Conservation (phyloP, 1,139 yeast species). For the Geotrichum citri-aurantii region DNA sequence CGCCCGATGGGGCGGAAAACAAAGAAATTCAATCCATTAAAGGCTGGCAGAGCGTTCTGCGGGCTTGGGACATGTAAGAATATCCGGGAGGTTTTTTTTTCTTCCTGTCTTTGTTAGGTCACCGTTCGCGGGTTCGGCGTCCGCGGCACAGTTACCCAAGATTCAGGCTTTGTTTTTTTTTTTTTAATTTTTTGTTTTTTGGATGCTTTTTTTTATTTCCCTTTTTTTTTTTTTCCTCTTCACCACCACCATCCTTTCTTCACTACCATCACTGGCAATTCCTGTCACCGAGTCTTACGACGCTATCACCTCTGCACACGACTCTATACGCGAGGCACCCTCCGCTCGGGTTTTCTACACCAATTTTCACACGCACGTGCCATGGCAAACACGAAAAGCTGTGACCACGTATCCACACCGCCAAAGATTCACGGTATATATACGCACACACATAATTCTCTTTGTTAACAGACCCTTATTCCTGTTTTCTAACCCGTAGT, state of each 20-base stretch:
- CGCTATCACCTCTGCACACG: not conserved
- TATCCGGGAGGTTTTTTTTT: too few species aligned
- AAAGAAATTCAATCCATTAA: constrained; percentile 1
- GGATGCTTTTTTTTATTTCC: not conserved
- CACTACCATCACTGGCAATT: not conserved
- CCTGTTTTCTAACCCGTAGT: not conserved
- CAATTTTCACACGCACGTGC: not conserved
- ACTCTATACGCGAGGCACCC: not conserved
- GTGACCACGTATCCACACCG: constrained; percentile 13
- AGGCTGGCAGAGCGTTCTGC: not conserved
- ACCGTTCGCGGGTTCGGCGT: not conserved
- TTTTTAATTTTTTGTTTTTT: not conserved
- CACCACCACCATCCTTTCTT: not conserved
- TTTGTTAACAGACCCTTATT: not conserved
- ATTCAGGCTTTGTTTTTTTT: not conserved
- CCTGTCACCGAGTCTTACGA: not conserved
- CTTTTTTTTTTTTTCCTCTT: not conserved
- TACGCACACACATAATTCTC: too few species aligned
- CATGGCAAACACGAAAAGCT: constrained; percentile 13
- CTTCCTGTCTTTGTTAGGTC: not conserved
- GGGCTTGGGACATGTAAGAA: not conserved
- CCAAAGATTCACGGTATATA: constrained; percentile 15
- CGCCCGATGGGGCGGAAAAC: not conserved
- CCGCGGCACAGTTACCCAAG: too few species aligned
- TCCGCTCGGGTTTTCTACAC: not conserved